A percentile compares a stretch with the other conserved stretches of the same genome.
phyloP scores from a whole-genome alignment of 768 basidiomycete genomes.

The Russula sp. region DNA sequence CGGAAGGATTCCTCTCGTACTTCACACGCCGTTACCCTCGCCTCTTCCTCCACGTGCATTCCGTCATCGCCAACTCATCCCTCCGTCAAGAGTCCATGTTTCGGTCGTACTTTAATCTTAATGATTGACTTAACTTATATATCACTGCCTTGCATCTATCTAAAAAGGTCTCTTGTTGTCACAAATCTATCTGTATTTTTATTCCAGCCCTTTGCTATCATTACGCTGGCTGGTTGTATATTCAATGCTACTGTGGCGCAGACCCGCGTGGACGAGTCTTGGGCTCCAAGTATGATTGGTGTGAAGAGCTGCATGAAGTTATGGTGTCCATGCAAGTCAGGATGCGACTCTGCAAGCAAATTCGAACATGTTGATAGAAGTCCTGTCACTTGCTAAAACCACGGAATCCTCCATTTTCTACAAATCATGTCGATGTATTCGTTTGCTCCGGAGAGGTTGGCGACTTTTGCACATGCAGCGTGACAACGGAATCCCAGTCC shows the following conservation, averaged over 20 bases:
- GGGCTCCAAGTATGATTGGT: not conserved
- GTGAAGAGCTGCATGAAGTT: too few species aligned
- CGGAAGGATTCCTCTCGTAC: slow-evolving; percentile 85
- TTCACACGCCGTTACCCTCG: slow-evolving; percentile 90
- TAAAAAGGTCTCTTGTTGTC: not conserved
- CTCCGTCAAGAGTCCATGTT: slow-evolving; percentile 86
- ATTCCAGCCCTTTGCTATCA: slow-evolving; percentile 9
- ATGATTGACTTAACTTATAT: slow-evolving; percentile 29
- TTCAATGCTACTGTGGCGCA: not conserved
- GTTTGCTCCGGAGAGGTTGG: too few species aligned
- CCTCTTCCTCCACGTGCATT: slow-evolving; percentile 87
- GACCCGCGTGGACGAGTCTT: not conserved
- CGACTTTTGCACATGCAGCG: too few species aligned
- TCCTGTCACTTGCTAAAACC: too few species aligned
- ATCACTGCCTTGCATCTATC: not conserved
- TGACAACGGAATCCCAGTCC: too few species aligned
- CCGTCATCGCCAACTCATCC: slow-evolving; percentile 66
- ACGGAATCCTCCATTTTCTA: too few species aligned
- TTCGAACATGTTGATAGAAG: too few species aligned
- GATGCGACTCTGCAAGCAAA: not conserved
- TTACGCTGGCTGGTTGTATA: not conserved
- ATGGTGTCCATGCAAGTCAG: too few species aligned
- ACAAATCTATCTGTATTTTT: slow-evolving; percentile 24
- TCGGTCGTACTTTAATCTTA: slow-evolving; percentile 76
- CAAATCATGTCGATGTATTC: too few species aligned